These are phyloP conservation scores for Rhynchosporium secalis DNA, from an alignment of 2,329 filamentous ascomycete species.

Conservation along the genomic window DNA sequence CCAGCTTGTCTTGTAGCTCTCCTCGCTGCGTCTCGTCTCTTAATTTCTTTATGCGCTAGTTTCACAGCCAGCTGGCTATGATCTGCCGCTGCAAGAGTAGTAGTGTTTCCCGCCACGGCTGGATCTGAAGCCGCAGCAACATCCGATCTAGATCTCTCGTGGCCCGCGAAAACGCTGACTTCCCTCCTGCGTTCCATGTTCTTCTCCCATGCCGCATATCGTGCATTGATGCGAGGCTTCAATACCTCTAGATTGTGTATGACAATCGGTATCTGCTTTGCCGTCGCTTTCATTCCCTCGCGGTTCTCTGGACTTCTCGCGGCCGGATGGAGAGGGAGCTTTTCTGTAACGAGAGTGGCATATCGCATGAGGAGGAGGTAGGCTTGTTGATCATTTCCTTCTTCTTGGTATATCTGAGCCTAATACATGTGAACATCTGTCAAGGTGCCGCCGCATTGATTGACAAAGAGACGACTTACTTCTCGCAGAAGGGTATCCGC, in stretches of 20 bases:
- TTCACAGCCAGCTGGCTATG: constrained; percentile 75
- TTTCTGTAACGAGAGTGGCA: constrained; percentile 77
- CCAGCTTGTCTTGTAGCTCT: constrained; percentile 58
- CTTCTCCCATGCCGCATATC: constrained; percentile 67
- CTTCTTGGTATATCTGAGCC: constrained; percentile 81
- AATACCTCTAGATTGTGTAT: constrained; percentile 67
- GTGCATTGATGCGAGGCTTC: constrained; percentile 73
- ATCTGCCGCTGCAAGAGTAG: constrained; percentile 67
- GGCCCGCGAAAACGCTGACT: constrained; percentile 15
- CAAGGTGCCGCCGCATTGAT: background rate
- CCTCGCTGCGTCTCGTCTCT: constrained; percentile 62
- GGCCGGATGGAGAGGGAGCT: constrained; percentile 75
- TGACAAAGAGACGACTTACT: constrained; percentile 49
- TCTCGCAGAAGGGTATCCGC: constrained; percentile 79
- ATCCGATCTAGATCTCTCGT: constrained; percentile 19
- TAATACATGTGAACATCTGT: constrained; percentile 41
- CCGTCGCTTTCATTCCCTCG: constrained; percentile 54
- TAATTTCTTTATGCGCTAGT: constrained; percentile 71
- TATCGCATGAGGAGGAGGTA: constrained; percentile 92
- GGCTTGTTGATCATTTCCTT: constrained; percentile 83
- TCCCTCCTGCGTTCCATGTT: constrained; percentile 46
- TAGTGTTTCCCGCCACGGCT: constrained; percentile 56
- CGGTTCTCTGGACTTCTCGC: constrained; percentile 63
- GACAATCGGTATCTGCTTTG: constrained; percentile 58
- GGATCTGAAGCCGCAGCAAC: constrained; percentile 55